Conservation (phyloP, 108 stramenopile genomes). For the Aurantiochytrium sp. region DNA sequence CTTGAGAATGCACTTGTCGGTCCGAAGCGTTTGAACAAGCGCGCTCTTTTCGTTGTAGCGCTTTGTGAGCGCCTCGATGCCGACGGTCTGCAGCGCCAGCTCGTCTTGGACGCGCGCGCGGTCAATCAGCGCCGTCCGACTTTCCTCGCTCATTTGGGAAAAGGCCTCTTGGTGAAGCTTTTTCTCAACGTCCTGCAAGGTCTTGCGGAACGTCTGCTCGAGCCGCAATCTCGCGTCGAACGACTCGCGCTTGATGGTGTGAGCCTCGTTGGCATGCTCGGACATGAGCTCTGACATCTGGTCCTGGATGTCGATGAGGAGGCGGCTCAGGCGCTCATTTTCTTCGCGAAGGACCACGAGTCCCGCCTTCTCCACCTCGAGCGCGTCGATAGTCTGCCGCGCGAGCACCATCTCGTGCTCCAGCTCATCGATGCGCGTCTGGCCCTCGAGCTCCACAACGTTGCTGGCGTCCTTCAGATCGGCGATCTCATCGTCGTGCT, state of each 20-base stretch:
- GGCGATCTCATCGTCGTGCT: neutral
- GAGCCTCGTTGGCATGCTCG: neutral
- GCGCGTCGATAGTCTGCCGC: neutral
- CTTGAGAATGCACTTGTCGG: neutral
- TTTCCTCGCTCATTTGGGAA: neutral
- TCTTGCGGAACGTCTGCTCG: constrained; percentile 17
- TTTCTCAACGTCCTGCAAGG: neutral
- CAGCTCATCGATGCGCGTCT: neutral
- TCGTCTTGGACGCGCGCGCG: neutral
- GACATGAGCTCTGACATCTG: neutral
- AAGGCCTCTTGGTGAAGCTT: neutral
- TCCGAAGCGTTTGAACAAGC: neutral
- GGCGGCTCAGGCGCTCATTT: neutral
- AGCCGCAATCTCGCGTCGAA: neutral
- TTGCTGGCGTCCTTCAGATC: constrained; percentile 73
- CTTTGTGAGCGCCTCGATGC: constrained; percentile 11
- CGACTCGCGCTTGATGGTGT: neutral
- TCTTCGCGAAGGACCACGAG: neutral
- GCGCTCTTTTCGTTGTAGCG: neutral
- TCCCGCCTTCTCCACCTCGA: neutral
- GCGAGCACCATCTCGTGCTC: neutral
- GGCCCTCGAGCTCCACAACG: neutral
- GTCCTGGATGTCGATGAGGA: neutral
- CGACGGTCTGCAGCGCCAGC: constrained; percentile 4
- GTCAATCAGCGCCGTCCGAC: neutral